A percentile compares a stretch with the other conserved stretches of the same genome.
Evolutionary conservation across 495 filamentous ascomycete species (phyloP).

Genomic region (Jackrogersella multiformis): DNA sequence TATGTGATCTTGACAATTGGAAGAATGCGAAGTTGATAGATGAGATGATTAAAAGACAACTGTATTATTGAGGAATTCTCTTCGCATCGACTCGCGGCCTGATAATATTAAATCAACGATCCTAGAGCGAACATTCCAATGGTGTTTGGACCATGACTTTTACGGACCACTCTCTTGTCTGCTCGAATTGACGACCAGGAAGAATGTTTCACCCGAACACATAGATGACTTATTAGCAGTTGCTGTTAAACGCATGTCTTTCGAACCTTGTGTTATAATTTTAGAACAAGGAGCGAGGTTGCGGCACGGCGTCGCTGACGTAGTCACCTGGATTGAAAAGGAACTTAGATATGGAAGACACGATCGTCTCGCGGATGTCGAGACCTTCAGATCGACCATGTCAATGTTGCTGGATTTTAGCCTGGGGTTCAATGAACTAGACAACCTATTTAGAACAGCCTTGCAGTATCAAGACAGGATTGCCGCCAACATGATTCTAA

Average conservation of each 20-base stretch:
- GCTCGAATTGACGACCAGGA: not conserved
- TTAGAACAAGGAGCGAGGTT: not conserved
- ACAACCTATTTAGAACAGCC: not conserved
- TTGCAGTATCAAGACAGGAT: not conserved
- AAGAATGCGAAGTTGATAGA: not conserved
- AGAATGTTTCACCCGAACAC: not conserved
- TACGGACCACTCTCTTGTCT: not conserved
- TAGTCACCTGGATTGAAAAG: not conserved
- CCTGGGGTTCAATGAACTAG: not conserved
- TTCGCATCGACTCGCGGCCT: too few relatives aligned
- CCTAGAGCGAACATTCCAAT: not conserved
- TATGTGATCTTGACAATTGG: not conserved
- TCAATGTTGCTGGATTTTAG: not conserved
- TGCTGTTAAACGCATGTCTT: not conserved
- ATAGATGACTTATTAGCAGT: not conserved
- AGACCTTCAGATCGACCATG: not conserved
- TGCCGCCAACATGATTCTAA: not conserved
- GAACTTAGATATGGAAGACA: not conserved
- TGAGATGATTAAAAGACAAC: not conserved
- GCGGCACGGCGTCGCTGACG: too few relatives aligned
- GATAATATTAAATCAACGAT: too few relatives aligned
- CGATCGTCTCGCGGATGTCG: not conserved
- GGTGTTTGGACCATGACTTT: too few relatives aligned
- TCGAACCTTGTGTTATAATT: not conserved
- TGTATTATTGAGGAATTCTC: not conserved